phyloP scores from a whole-genome alignment of 139 green algal genomes.

The Diplosphaera chodatii region DNA sequence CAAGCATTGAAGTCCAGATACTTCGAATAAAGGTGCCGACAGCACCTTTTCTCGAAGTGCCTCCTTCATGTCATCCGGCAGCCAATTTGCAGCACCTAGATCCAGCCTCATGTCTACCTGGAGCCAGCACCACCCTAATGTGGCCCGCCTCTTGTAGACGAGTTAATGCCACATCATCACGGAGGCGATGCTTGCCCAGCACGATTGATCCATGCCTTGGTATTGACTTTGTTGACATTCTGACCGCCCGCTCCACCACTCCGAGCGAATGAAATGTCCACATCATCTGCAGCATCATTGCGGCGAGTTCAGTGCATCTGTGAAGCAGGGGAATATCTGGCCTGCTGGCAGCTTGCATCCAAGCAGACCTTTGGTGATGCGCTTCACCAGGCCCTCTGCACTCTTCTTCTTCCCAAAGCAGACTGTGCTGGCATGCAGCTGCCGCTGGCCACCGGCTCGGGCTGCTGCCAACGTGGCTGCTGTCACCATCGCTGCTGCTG shows the following conservation, averaged over 20 bases:
- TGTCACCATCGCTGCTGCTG: too few relatives aligned
- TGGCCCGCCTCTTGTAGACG: neutral
- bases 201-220: slow-evolving; percentile 45
- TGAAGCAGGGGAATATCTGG: too few relatives aligned
- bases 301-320: too few relatives aligned
- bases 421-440: neutral
- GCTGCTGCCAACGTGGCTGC: too few relatives aligned
- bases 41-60: slow-evolving; percentile 38
- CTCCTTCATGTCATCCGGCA: slow-evolving; percentile 69
- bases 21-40: too few relatives aligned
- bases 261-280: slow-evolving; percentile 79
- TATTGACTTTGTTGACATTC: slow-evolving; percentile 96
- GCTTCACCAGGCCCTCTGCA: neutral
- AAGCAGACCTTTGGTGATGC: neutral
- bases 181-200: too few relatives aligned
- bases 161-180: too few relatives aligned
- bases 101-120: slow-evolving; percentile 87
- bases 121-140: neutral
- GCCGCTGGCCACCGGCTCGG: too few relatives aligned
- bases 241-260: slow-evolving; percentile 87
- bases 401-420: neutral
- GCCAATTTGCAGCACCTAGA: slow-evolving; percentile 59
- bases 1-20: too few relatives aligned
- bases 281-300: slow-evolving; percentile 84
- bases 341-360: too few relatives aligned